Evolutionary conservation across 768 basidiomycete species (phyloP).

Genomic region (Tylopilus vinaceipallidus): DNA sequence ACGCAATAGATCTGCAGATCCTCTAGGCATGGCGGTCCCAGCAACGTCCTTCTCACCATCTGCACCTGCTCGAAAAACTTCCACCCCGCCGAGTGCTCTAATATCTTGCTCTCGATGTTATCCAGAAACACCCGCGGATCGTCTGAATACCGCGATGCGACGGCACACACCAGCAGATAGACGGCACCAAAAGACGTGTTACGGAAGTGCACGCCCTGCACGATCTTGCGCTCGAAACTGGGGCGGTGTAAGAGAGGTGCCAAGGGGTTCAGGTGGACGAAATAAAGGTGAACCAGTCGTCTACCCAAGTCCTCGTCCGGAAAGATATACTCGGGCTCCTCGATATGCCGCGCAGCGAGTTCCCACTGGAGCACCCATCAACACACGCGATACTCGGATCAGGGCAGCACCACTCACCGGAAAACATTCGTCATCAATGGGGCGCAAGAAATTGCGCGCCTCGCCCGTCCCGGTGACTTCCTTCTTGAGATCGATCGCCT

Average conservation of each 20-base stretch:
- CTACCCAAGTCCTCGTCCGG: constrained; percentile 50
- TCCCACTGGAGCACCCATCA: constrained; percentile 26
- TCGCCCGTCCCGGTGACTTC: constrained; percentile 46
- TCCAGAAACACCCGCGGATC: constrained; percentile 55
- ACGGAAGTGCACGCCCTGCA: constrained; percentile 46
- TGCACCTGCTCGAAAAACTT: constrained; percentile 52
- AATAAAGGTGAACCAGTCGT: constrained; percentile 62
- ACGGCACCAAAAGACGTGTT: constrained; percentile 55
- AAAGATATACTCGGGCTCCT: constrained; percentile 38
- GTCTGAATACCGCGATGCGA: constrained; percentile 53
- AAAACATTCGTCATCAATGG: not conserved
- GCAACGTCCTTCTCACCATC: constrained; percentile 53
- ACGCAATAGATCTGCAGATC: constrained; percentile 72
- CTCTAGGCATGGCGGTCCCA: constrained; percentile 56
- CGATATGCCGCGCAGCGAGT: constrained; percentile 15
- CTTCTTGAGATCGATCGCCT: constrained; percentile 57
- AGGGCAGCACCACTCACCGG: constrained; percentile 32
- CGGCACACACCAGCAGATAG: constrained; percentile 70
- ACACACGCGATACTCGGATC: not conserved
- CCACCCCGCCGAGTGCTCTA: constrained; percentile 50
- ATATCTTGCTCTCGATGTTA: constrained; percentile 23
- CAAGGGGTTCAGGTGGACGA: constrained; percentile 52
- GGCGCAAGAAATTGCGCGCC: constrained; percentile 1
- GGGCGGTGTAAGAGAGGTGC: constrained; percentile 73
- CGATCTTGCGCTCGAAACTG: constrained; percentile 54